phyloP scores from a whole-genome alignment of 2,329 filamentous ascomycete species.

The Emericellopsis cladophorae region DNA sequence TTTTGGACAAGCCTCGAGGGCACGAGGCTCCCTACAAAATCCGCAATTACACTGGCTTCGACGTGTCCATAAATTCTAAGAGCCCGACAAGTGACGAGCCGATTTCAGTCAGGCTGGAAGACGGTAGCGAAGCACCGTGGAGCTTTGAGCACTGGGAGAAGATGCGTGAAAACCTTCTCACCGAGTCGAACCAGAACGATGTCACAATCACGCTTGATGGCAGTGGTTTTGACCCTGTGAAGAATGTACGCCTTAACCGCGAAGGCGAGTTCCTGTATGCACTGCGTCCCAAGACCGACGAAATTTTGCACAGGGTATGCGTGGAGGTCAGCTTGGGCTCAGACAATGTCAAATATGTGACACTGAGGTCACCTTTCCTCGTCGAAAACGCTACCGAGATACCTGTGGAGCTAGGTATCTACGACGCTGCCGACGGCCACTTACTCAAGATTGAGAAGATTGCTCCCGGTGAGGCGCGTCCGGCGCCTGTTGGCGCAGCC shows the following conservation, averaged over 20 bases:
- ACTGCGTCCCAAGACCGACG: conserved; percentile 74
- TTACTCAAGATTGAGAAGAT: conserved; percentile 97
- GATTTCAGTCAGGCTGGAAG: conserved; percentile 63
- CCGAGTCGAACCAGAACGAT: conserved; percentile 67
- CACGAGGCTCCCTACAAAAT: conserved; percentile 88
- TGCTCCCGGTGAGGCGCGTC: conserved; percentile 76
- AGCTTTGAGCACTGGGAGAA: conserved; percentile 94
- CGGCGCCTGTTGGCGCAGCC: conserved; percentile 83
- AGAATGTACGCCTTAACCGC: conserved; percentile 79
- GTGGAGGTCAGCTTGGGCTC: conserved; percentile 84
- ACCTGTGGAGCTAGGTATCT: conserved; percentile 85
- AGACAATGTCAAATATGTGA: conserved; percentile 98
- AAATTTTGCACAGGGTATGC: conserved; percentile 75
- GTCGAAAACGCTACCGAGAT: conserved; percentile 97
- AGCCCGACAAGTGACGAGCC: conserved; percentile 51
- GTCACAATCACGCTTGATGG: conserved; percentile 80
- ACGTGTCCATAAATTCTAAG: conserved; percentile 72
- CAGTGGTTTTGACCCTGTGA: conserved; percentile 85
- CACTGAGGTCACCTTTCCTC: conserved; percentile 78
- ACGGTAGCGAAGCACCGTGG: conserved; percentile 89
- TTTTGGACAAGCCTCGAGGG: conserved; percentile 83
- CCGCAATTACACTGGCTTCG: conserved; percentile 91
- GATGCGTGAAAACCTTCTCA: conserved; percentile 83
- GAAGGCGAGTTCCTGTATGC: conserved; percentile 90
- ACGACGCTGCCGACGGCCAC: conserved; percentile 75